Conservation (phyloP, 1,139 yeast genomes). For the Protomyces lactucae-debilis region DNA sequence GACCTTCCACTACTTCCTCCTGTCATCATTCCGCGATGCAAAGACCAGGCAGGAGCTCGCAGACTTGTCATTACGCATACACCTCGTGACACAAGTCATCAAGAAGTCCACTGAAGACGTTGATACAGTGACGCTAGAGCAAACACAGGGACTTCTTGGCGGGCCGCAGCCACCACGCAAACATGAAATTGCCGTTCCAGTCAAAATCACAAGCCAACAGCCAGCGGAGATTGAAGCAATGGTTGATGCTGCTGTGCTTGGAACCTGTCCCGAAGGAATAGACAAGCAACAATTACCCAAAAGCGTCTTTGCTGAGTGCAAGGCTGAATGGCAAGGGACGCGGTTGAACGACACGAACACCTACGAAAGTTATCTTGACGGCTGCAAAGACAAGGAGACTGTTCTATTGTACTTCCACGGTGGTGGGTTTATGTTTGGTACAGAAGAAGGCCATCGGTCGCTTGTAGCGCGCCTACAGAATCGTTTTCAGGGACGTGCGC, state of each 20-base stretch:
- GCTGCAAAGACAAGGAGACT: slow-evolving; percentile 34
- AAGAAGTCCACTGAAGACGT: slow-evolving; percentile 6
- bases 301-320: not conserved
- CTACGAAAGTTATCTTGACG: not conserved
- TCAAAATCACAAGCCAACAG: not conserved
- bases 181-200: slow-evolving; percentile 5
- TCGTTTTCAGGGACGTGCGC: slow-evolving; percentile 9
- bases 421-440: slow-evolving; percentile 42
- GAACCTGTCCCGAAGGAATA: not conserved
- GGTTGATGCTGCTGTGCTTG: slow-evolving; percentile 6
- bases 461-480: slow-evolving; percentile 12
- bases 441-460: slow-evolving; percentile 22
- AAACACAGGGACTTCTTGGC: slow-evolving; percentile 6
- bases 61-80: not conserved
- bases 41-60: not conserved
- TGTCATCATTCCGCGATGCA: not conserved
- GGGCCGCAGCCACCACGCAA: not conserved
- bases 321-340: not conserved
- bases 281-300: not conserved
- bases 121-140: slow-evolving; percentile 8
- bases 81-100: not conserved
- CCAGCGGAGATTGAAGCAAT: slow-evolving; percentile 1
- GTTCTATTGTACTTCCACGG: slow-evolving; percentile 44
- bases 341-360: not conserved
- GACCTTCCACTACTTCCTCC: not conserved